Percentiles rank a stretch among this genome's conserved stretches.
These are phyloP conservation scores for Exophiala aquamarina DNA, from an alignment of 2,329 filamentous ascomycete species.

Conservation along the genomic window DNA sequence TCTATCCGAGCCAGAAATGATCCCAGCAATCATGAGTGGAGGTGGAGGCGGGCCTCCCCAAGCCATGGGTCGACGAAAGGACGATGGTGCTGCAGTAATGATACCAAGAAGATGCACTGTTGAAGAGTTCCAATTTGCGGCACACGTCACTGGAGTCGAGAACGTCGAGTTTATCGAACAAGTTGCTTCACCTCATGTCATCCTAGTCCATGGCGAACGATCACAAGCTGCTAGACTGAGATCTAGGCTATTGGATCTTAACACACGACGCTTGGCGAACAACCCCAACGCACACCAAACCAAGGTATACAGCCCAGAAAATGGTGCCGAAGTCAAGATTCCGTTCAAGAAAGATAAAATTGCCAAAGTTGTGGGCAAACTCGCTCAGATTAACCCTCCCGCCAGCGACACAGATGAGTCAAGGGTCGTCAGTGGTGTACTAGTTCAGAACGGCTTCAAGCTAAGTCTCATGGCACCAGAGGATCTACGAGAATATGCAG, in stretches of 20 bases:
- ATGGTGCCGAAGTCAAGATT: constrained; percentile 92
- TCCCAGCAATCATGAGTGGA: constrained; percentile 87
- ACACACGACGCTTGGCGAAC: constrained; percentile 50
- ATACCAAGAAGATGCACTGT: constrained; percentile 91
- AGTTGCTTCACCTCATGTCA: constrained; percentile 87
- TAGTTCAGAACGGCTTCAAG: constrained; percentile 98
- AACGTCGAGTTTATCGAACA: constrained; percentile 97
- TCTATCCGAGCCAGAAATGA: constrained; percentile 90
- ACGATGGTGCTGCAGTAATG: constrained; percentile 76
- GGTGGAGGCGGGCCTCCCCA: constrained; percentile 55
- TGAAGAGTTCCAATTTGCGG: constrained; percentile 92
- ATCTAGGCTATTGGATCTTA: constrained; percentile 90
- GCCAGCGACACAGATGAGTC: constrained; percentile 46
- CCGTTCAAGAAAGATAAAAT: constrained; percentile 95
- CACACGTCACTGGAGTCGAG: constrained; percentile 93
- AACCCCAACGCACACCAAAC: constrained; percentile 71
- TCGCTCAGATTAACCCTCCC: constrained; percentile 78
- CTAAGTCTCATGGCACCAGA: constrained; percentile 95
- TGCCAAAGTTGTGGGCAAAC: constrained; percentile 91
- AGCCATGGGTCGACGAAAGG: constrained; percentile 61
- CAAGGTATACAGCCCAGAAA: constrained; percentile 90
- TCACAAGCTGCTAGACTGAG: constrained; percentile 98
- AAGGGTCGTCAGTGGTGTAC: constrained; percentile 77
- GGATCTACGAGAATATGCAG: constrained; percentile 92
- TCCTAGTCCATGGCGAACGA: constrained; percentile 94